Evolutionary conservation across 257 asterid genomes (phyloP), one percentile per base, ranked within the genome.

Genomic region (Nicotiana noctiflora): DNA sequence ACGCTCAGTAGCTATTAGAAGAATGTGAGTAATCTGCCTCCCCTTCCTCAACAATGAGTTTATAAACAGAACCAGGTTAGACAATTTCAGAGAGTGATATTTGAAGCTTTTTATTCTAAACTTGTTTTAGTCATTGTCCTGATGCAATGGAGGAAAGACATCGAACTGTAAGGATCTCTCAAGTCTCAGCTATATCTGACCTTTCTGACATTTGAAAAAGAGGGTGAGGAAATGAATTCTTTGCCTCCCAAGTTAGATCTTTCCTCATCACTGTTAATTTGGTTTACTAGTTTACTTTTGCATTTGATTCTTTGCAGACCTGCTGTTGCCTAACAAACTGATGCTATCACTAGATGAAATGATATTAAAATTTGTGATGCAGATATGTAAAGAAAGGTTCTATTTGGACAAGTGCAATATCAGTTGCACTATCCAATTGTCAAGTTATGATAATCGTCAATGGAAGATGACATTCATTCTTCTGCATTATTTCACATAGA

Each of bases 331-430:
- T 68, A 68, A 40, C 32, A 19, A 67, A 9, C 10, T 67, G 40
- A 37, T 40, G 76, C 6, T 68, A 40, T 68, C 32, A 68, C 44
- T 40, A 19, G 56, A 19, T 68, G 57, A 68, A 68, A 68, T 44
- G 77, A 70, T 70, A 21, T 19, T 44, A 12, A 70, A 68, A 70
- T 70, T 44, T 70, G 19, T 44, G 77, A 70, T 70, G 21, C 77
- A 70, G 27, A 44, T 44, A 44, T 40, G 34, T 70, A 70, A 44
- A 70, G 77, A 70, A 70, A 70, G 59, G 19, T 40, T 70, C 34
- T 70, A 25, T 70, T 6, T 70, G 77, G 59, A 44, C 31, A 2
- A 12, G 37, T 44, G 21, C 57, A 44, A 70, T 44, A 70, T 21
- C 57, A 11, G 34, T 70, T 70, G 34, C 77, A 40, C 77, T 19